A percentile compares a stretch with the other conserved stretches of the same genome.
phyloP scores from a whole-genome alignment of 1,139 yeast genomes.

The Candida sanyaensis region DNA sequence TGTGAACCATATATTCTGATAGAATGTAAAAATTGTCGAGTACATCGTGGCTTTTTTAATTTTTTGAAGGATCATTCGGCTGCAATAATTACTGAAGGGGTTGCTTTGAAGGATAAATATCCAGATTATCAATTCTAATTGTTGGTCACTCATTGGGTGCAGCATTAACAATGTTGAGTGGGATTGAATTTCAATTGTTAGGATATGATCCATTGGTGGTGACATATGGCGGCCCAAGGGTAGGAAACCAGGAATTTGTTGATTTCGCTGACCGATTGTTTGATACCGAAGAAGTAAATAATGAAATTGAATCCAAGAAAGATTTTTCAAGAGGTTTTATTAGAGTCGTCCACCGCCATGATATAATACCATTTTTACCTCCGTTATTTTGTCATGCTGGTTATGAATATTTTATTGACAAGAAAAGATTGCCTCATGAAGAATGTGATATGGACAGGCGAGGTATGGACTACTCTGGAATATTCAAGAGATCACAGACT shows the following conservation, averaged over 20 bases:
- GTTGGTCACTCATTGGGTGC: slow-evolving; percentile 79
- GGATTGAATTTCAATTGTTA: slow-evolving; percentile 54
- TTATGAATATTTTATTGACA: slow-evolving; percentile 46
- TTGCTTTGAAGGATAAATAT: slow-evolving; percentile 28
- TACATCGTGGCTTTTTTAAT: slow-evolving; percentile 60
- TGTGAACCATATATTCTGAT: slow-evolving; percentile 16
- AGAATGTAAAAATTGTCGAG: slow-evolving; percentile 50
- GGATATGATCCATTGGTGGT: slow-evolving; percentile 56
- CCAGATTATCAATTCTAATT: slow-evolving; percentile 52
- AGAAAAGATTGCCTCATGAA: slow-evolving; percentile 47
- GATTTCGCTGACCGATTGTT: slow-evolving; percentile 55
- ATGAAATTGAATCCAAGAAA: slow-evolving; percentile 11
- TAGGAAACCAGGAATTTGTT: slow-evolving; percentile 56
- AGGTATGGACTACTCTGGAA: slow-evolving; percentile 13
- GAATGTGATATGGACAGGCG: slow-evolving; percentile 33
- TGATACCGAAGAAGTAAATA: slow-evolving; percentile 28
- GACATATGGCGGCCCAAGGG: slow-evolving; percentile 61
- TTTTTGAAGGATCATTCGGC: slow-evolving; percentile 42
- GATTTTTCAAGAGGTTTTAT: slow-evolving; percentile 35
- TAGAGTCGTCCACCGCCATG: slow-evolving; percentile 58
- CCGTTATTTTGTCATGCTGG: slow-evolving; percentile 55
- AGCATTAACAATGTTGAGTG: slow-evolving; percentile 62
- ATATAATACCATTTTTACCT: slow-evolving; percentile 60
- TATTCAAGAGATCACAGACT: slow-evolving; percentile 8
- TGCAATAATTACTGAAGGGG: slow-evolving; percentile 33